phyloP scores from a whole-genome alignment of 208 protist species.

The Trypanosoma avium region DNA sequence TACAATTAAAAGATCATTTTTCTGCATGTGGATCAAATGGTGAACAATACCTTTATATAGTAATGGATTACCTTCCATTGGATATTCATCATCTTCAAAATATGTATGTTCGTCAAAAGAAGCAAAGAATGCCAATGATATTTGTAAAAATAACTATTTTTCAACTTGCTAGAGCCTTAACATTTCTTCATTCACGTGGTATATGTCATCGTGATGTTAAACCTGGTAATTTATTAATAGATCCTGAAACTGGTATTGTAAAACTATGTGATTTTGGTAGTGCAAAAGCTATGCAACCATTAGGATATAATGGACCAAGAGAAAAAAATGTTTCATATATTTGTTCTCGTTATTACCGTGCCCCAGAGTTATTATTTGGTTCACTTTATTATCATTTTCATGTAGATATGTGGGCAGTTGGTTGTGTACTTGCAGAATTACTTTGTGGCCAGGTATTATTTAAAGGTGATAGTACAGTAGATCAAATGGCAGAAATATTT shows the following conservation, averaged over 20 bases:
- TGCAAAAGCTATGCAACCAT: conserved; percentile 67
- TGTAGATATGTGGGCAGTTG: conserved; percentile 93
- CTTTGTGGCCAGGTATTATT: conserved; percentile 85
- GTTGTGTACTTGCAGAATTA: conserved; percentile 97
- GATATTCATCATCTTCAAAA: conserved; percentile 94
- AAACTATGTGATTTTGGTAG: conserved; percentile 93
- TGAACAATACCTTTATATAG: conserved; percentile 98
- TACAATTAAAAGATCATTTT: conserved; percentile 95
- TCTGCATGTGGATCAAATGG: conserved; percentile 88
- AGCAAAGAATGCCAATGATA: conserved; percentile 85
- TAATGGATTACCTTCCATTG: conserved; percentile 98
- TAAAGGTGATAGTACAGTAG: conserved; percentile 93
- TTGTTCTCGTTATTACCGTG: conserved; percentile 95
- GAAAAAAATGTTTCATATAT: conserved; percentile 91
- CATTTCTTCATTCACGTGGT: conserved; percentile 79
- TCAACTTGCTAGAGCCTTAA: conserved; percentile 96
- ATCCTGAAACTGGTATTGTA: conserved; percentile 54
- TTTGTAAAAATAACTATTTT: conserved; percentile 94
- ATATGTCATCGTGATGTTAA: conserved; percentile 92
- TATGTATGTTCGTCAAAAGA: conserved; percentile 74
- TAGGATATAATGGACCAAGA: conserved; percentile 13
- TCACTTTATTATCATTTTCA: conserved; percentile 79
- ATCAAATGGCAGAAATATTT: conserved; percentile 98
- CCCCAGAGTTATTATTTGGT: conserved; percentile 93
- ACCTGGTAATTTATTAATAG: conserved; percentile 87